These are phyloP conservation scores for Fusarium sulawesiense DNA, from an alignment of 2,329 filamentous ascomycete species.

Conservation along the genomic window DNA sequence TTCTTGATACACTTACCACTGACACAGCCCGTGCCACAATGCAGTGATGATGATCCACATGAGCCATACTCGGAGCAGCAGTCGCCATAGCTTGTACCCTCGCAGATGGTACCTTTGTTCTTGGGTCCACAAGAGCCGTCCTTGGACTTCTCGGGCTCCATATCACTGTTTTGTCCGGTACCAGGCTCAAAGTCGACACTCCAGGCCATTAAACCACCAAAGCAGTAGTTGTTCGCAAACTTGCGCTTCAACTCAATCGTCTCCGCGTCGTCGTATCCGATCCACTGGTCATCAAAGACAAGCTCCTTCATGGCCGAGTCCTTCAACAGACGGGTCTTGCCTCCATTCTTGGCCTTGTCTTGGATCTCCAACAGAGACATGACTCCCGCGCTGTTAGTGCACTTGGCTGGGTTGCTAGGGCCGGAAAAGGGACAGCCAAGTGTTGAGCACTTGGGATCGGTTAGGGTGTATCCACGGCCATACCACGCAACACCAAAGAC, in stretches of 20 bases:
- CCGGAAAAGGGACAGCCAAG: constrained; percentile 43
- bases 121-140: constrained; percentile 18
- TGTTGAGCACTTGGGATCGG: constrained; percentile 42
- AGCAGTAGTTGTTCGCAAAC: constrained; percentile 19
- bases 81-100: constrained; percentile 14
- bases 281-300: constrained; percentile 41
- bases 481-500: constrained; percentile 61
- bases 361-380: constrained; percentile 49
- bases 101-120: constrained; percentile 8
- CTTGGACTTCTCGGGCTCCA: neutral
- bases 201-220: constrained; percentile 31
- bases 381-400: constrained; percentile 46
- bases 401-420: constrained; percentile 32
- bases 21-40: constrained; percentile 21
- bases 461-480: constrained; percentile 57
- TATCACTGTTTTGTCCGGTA: neutral
- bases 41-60: constrained; percentile 1
- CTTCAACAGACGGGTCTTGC: constrained; percentile 27
- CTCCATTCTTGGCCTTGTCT: constrained; percentile 37
- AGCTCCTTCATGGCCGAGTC: constrained; percentile 22
- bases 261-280: constrained; percentile 45
- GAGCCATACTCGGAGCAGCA: constrained; percentile 18
- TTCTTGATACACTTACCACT: constrained; percentile 16
- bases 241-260: constrained; percentile 31
- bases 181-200: constrained; percentile 28